Evolutionary conservation across 2,329 filamentous ascomycete species (phyloP).

Genomic region (Dryadomyces quercus-mongolicae): DNA sequence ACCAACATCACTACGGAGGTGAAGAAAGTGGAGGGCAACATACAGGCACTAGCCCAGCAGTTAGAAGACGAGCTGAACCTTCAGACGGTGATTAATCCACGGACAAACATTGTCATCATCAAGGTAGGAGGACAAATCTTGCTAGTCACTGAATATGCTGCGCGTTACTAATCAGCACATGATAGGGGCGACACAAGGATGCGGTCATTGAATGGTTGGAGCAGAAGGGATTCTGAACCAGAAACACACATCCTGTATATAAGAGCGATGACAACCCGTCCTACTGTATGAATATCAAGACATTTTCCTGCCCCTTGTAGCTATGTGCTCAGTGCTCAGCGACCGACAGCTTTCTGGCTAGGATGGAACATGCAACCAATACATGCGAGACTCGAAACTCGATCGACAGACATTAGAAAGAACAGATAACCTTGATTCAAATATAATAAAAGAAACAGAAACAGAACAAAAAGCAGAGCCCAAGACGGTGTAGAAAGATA

Average conservation of each 20-base stretch:
- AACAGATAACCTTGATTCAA: background rate
- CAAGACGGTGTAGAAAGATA: too few relatives aligned
- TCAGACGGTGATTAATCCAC: conserved; percentile 37
- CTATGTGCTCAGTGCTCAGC: too few relatives aligned
- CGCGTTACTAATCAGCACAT: too few relatives aligned
- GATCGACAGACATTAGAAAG: background rate
- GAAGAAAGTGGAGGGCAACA: conserved; percentile 68
- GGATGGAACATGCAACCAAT: too few relatives aligned
- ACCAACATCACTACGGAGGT: conserved; percentile 64
- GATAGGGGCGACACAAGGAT: conserved; percentile 7
- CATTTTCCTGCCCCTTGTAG: too few relatives aligned
- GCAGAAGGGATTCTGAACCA: conserved; percentile 9
- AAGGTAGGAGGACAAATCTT: conserved; percentile 37
- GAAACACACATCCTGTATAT: background rate
- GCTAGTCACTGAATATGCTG: too few relatives aligned
- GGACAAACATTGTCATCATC: conserved; percentile 64
- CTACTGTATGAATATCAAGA: too few relatives aligned
- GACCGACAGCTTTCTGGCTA: too few relatives aligned
- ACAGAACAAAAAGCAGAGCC: background rate
- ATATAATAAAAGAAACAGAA: background rate
- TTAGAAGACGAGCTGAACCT: conserved; percentile 48
- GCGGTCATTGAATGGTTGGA: conserved; percentile 10
- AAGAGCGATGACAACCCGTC: too few relatives aligned
- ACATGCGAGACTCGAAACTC: too few relatives aligned
- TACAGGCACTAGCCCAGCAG: conserved; percentile 49